Conservation (phyloP, 768 basidiomycete species). For the Russula griseocarnosa region DNA sequence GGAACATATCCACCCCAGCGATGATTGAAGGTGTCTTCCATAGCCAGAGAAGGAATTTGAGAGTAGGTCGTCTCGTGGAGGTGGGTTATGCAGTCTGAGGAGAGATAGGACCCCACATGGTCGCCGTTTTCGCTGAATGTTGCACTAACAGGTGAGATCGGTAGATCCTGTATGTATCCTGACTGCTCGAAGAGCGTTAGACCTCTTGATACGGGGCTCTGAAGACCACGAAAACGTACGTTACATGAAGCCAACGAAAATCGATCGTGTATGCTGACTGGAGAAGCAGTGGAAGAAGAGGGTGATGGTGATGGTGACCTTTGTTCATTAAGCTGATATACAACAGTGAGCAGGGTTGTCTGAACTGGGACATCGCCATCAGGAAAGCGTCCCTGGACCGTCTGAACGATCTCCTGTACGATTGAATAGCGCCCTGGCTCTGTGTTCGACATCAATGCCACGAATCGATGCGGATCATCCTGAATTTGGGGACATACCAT, state of each 20-base stretch:
- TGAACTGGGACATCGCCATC: conserved; percentile 20
- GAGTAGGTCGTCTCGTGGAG: conserved; percentile 20
- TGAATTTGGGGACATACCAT: conserved; percentile 41
- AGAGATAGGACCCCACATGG: conserved; percentile 19
- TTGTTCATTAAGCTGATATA: conserved; percentile 31
- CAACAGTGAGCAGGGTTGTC: conserved; percentile 31
- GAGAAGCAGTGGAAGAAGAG: conserved; percentile 25
- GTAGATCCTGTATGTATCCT: conserved; percentile 27
- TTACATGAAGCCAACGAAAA: conserved; percentile 24
- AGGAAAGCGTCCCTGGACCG: conserved; percentile 13
- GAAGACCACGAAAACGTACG: conserved; percentile 13
- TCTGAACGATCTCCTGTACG: conserved; percentile 53
- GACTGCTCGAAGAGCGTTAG: conserved; percentile 22
- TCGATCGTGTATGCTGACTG: conserved; percentile 20
- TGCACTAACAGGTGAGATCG: conserved; percentile 30
- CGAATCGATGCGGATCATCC: conserved; percentile 6
- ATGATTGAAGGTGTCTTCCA: conserved; percentile 24
- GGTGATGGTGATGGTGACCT: conserved; percentile 19
- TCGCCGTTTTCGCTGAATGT: conserved; percentile 28
- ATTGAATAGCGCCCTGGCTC: conserved; percentile 67
- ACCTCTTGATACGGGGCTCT: not conserved
- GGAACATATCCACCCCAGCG: conserved; percentile 26
- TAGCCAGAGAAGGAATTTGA: conserved; percentile 11
- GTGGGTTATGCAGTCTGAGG: conserved; percentile 13
- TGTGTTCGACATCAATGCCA: conserved; percentile 31